Evolutionary conservation across 2,329 filamentous ascomycete genomes (phyloP).

Genomic region (Xylaria sp.): DNA sequence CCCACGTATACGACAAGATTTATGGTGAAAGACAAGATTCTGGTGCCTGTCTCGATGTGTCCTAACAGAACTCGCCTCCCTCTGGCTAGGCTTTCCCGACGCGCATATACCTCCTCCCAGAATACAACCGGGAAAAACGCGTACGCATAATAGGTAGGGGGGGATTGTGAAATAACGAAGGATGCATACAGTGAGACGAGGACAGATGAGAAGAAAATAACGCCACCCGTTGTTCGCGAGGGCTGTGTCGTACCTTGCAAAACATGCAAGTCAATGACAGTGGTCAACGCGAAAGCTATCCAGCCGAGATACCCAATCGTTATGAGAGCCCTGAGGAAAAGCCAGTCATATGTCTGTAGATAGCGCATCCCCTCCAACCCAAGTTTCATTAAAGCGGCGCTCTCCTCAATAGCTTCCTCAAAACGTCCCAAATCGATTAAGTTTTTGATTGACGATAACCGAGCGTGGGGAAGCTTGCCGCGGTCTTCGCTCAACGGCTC

Average conservation of each 20-base stretch:
- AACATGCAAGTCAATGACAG: conserved; percentile 88
- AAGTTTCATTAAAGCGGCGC: conserved; percentile 78
- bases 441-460: conserved; percentile 72
- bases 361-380: conserved; percentile 88
- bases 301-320: conserved; percentile 93
- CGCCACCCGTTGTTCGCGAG: conserved; percentile 68
- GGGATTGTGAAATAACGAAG: conserved; percentile 81
- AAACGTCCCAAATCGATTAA: conserved; percentile 74
- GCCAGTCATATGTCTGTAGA: conserved; percentile 97
- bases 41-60: conserved; percentile 70
- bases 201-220: conserved; percentile 76
- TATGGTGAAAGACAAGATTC: conserved; percentile 67
- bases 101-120: conserved; percentile 94
- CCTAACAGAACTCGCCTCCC: conserved; percentile 76
- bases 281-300: conserved; percentile 92
- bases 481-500: conserved; percentile 70
- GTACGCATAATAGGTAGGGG: conserved; percentile 88
- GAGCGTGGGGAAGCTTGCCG: conserved; percentile 70
- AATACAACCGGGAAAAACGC: conserved; percentile 92
- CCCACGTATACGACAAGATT: conserved; percentile 75
- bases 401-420: conserved; percentile 82
- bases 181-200: conserved; percentile 81
- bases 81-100: conserved; percentile 73
- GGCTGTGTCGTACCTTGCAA: conserved; percentile 74
- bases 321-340: conserved; percentile 89